Base-by-base conservation (phyloP, 2,329 filamentous ascomycete species). In the Ambrosiella beaveri region DNA sequence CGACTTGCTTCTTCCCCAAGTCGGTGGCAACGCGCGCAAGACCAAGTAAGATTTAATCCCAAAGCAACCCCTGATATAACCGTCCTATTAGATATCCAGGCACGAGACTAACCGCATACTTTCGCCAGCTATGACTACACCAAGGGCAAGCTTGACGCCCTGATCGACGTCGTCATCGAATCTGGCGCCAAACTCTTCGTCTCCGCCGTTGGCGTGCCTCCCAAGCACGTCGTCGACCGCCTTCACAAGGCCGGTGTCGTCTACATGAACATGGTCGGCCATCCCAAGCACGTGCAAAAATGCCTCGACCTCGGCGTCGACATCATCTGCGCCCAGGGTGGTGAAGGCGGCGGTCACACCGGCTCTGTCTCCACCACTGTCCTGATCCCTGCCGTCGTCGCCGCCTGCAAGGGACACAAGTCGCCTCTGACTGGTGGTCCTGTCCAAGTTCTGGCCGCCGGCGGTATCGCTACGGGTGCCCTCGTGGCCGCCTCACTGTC, bases 201-300 rank as follows among this genome's bases (percentile, higher is more conserved):
- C 66, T 96, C 88, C 56, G 93, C 93, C 66, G 89, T 98, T 69
- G 93, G 93, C 67, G 86, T 97, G 35, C 90, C 93, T 49, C 88
- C 93, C 64, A 88, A 87, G 73, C 75, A 79, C 65, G 84, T 96
- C 60, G 89, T 98, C 66, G 89, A 97, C 64, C 85, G 81, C 69
- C 82, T 98, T 52, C 93, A 98, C 80, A 80, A 82, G 68, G 75
- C 82, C 67, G 90, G 90, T 64, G 80, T 98, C 65, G 79, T 95
- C 64, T 95, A 94, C 79, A 97, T 97, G 93, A 98, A 98, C 84
- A 98, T 98, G 93, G 90, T 98, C 70, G 93, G 93, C 64, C 93
- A 98, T 79, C 91, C 93, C 68, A 98, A 98, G 83, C 93, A 98
- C 75, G 91, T 95, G 63, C 80, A 88, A 74, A 98, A 97, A 79